Evolutionary conservation across 106 monocot genomes (phyloP).

Genomic region (Platanthera zijinensis): DNA sequence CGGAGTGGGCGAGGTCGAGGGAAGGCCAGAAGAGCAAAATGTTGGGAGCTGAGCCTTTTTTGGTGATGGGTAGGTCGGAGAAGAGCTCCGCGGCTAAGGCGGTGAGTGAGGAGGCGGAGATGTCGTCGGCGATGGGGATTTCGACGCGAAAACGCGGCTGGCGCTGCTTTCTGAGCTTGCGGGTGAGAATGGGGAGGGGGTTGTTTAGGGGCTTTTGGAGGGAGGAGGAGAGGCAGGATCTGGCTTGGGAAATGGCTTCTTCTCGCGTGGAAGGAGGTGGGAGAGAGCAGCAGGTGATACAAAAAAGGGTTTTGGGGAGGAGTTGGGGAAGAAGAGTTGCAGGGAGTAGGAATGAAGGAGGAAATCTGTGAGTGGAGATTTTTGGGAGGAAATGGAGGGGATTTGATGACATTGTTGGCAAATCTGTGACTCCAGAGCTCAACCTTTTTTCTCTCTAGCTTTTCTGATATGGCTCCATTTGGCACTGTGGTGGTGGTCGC

Average conservation of each 20-base stretch:
- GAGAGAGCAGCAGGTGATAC: not conserved
- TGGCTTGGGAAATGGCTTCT: conserved; percentile 85
- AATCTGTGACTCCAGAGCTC: not conserved
- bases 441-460: no score
- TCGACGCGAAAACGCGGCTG: conserved; percentile 73
- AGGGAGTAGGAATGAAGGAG: not conserved
- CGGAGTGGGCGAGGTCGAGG: conserved; percentile 11
- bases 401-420: not conserved
- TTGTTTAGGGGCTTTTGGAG: conserved; percentile 78
- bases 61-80: conserved; percentile 36
- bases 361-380: not conserved
- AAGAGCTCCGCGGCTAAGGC: conserved; percentile 63
- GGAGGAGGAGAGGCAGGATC: conserved; percentile 52
- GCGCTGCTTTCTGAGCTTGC: conserved; percentile 64
- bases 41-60: conserved; percentile 29
- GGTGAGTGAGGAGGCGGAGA: conserved; percentile 46
- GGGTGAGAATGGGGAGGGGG: conserved; percentile 38
- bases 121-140: conserved; percentile 77
- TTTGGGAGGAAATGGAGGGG: not conserved
- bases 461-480: no score
- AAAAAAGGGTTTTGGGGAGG: not conserved
- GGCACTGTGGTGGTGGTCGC: no score
- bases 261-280: conserved; percentile 56
- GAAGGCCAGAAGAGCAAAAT: conserved; percentile 63
- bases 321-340: not conserved